A percentile compares a stretch with the other conserved stretches of the same genome.
These are phyloP conservation scores for Sphaerulina vaccinii DNA, from an alignment of 2,329 filamentous ascomycete species.

Conservation along the genomic window DNA sequence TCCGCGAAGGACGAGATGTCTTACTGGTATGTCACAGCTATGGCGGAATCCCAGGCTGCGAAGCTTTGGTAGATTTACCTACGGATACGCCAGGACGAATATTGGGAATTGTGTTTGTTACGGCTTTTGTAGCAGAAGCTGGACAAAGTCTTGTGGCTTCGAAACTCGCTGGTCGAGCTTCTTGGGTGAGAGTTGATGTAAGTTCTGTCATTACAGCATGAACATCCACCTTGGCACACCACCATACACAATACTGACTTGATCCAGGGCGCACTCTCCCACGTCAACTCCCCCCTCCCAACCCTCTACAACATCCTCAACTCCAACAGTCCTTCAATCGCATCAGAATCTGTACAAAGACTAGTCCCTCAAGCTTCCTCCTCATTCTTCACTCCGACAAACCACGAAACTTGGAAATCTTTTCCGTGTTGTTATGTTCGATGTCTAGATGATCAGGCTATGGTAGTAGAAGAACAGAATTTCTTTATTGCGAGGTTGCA, in stretches of 20 bases:
- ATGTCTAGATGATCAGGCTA: conserved; percentile 20
- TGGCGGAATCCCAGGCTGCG: conserved; percentile 24
- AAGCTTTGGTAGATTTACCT: conserved; percentile 19
- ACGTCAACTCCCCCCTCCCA: conserved; percentile 12
- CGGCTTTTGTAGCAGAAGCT: conserved; percentile 24
- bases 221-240: background rate
- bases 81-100: conserved; percentile 10
- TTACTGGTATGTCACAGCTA: conserved; percentile 24
- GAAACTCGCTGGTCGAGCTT: conserved; percentile 18
- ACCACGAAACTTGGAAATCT: conserved; percentile 16
- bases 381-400: conserved; percentile 14
- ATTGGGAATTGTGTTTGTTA: conserved; percentile 25
- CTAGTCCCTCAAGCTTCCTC: conserved; percentile 18
- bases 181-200: conserved; percentile 18
- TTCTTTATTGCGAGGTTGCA: conserved; percentile 16
- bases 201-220: background rate
- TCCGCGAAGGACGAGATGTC: conserved; percentile 18
- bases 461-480: conserved; percentile 18
- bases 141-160: conserved; percentile 18
- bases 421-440: conserved; percentile 16
- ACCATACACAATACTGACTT: no score
- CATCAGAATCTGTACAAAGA: conserved; percentile 1
- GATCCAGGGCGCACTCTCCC: conserved; percentile 14
- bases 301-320: conserved; percentile 16
- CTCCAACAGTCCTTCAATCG: background rate